A percentile compares a stretch with the other conserved stretches of the same genome.
Conservation (phyloP, 768 basidiomycete species). For the Kwoniella sp. region DNA sequence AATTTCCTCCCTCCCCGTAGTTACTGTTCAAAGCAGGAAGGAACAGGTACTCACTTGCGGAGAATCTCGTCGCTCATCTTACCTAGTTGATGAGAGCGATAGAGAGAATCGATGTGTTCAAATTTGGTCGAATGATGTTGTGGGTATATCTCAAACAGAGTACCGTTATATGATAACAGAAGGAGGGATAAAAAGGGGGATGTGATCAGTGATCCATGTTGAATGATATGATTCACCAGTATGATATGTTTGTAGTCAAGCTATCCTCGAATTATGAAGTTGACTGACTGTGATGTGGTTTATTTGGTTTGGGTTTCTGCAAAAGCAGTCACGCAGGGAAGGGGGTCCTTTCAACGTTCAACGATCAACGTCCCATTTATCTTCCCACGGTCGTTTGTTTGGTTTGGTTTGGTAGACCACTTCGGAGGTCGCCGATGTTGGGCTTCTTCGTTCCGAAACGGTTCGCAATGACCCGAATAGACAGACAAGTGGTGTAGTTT, state of each 20-base stretch:
- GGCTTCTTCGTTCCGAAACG: not conserved
- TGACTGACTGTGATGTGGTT: not conserved
- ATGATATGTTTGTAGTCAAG: not conserved
- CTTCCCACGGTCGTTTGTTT: slow-evolving; percentile 18
- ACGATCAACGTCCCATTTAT: no score
- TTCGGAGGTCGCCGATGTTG: not conserved
- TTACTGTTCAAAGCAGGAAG: not conserved
- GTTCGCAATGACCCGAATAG: no score
- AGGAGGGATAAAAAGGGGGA: no score
- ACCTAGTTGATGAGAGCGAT: not conserved
- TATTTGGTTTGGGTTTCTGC: not conserved
- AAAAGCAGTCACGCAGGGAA: slow-evolving; percentile 19
- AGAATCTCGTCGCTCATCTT: slow-evolving; percentile 41
- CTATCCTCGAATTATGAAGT: not conserved
- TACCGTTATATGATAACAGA: no score
- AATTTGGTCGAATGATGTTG: no score
- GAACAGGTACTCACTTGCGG: slow-evolving; percentile 32
- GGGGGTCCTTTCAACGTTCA: slow-evolving; percentile 16
- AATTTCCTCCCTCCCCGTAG: not conserved
- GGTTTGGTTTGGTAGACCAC: not conserved
- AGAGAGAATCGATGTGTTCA: not conserved
- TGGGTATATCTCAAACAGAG: no score
- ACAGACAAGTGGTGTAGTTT: no score
- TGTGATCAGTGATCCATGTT: no score
- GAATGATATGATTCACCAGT: no score